These are phyloP conservation scores for Tylopilus felleus DNA, from an alignment of 768 basidiomycete species.

Conservation along the genomic window DNA sequence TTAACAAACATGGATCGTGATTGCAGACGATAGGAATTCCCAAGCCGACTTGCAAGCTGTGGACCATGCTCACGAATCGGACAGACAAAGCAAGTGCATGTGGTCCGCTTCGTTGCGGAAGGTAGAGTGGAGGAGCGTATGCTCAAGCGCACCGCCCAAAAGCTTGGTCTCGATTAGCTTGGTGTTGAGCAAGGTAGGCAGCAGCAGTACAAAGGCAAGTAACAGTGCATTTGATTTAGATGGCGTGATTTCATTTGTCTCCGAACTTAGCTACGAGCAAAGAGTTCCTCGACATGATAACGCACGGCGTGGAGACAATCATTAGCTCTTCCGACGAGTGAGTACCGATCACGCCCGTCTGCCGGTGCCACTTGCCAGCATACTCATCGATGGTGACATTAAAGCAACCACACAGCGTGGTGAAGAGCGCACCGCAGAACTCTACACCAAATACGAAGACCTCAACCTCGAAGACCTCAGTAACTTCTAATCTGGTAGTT, in stretches of 20 bases:
- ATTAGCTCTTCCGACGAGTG: slow-evolving; percentile 78
- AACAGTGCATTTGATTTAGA: neutral
- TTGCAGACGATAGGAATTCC: slow-evolving; percentile 67
- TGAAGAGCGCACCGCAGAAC: slow-evolving; percentile 83
- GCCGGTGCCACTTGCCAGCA: slow-evolving; percentile 35
- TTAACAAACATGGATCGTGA: neutral
- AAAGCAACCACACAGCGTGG: slow-evolving; percentile 90
- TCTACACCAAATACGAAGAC: slow-evolving; percentile 89
- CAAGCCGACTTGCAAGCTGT: slow-evolving; percentile 99
- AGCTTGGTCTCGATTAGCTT: slow-evolving; percentile 89
- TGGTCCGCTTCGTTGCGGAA: slow-evolving; percentile 82
- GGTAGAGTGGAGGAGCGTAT: slow-evolving; percentile 92
- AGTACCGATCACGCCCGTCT: slow-evolving; percentile 22
- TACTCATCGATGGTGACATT: slow-evolving; percentile 84
- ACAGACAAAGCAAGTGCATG: slow-evolving; percentile 85
- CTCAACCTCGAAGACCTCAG: slow-evolving; percentile 92
- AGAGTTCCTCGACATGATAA: slow-evolving; percentile 96
- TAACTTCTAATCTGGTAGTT: slow-evolving; percentile 94
- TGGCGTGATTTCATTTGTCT: neutral
- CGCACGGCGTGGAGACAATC: slow-evolving; percentile 95
- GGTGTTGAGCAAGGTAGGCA: slow-evolving; percentile 95
- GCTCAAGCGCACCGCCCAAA: slow-evolving; percentile 89
- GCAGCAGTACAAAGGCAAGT: slow-evolving; percentile 71
- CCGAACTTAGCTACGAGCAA: slow-evolving; percentile 73
- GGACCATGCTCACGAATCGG: slow-evolving; percentile 98